These are phyloP conservation scores for Solanum habrochaites DNA, from an alignment of 257 asterid species.

Conservation along the genomic window DNA sequence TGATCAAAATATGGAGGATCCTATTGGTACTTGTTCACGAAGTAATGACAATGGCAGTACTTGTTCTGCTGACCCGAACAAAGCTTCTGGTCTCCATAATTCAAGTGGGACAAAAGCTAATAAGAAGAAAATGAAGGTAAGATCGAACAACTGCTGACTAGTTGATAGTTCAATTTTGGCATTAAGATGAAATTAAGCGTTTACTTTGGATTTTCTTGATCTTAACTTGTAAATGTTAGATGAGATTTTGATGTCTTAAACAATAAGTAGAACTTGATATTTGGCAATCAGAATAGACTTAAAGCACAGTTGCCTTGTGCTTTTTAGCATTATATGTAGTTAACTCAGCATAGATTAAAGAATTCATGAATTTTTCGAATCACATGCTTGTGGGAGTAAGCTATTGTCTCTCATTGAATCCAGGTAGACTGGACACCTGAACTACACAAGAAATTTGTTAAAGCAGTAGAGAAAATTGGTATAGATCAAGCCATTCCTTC, in stretches of 20 bases:
- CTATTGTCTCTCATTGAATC: neutral
- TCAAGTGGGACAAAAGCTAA: conserved; percentile 21
- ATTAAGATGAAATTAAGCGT: no score
- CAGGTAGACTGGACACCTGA: conserved; percentile 50
- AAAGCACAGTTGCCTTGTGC: neutral
- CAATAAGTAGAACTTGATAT: neutral
- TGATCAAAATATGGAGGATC: conserved; percentile 1
- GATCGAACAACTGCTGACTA: neutral
- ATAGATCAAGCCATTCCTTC: conserved; percentile 52
- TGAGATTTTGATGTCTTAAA: neutral
- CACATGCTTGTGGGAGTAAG: neutral
- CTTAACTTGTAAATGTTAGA: neutral
- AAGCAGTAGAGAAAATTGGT: conserved; percentile 43
- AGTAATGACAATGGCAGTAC: neutral
- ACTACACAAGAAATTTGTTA: conserved; percentile 38
- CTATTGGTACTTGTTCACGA: neutral
- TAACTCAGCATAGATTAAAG: neutral
- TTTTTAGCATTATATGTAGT: neutral
- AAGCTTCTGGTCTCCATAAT: conserved; percentile 2
- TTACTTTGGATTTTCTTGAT: neutral
- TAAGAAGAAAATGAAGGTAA: conserved; percentile 32
- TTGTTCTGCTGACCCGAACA: neutral
- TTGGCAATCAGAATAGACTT: neutral
- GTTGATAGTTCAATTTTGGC: neutral
- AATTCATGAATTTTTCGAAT: neutral